These are phyloP conservation scores for Aureoboletus auriporus DNA, from an alignment of 768 basidiomycete species.

Conservation along the genomic window DNA sequence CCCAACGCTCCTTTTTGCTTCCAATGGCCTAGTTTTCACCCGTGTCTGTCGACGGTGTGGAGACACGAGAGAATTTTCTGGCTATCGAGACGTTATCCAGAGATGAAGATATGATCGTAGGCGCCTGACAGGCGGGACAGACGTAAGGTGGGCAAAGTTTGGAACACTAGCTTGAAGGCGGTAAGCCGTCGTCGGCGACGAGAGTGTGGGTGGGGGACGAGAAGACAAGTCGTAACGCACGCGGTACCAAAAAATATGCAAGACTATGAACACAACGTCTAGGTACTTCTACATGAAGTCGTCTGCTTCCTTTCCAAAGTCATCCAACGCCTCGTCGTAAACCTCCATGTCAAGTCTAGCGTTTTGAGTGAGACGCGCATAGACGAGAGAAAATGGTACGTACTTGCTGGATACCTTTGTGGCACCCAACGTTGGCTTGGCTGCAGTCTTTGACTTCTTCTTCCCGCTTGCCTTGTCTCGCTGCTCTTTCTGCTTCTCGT, in stretches of 20 bases:
- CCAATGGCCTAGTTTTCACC: too few species aligned
- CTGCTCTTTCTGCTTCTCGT: slow-evolving; percentile 92
- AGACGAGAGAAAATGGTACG: slow-evolving; percentile 16
- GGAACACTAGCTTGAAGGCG: too few species aligned
- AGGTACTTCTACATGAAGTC: slow-evolving; percentile 82
- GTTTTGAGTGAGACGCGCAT: slow-evolving; percentile 8
- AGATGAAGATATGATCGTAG: too few species aligned
- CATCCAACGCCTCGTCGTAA: slow-evolving; percentile 90
- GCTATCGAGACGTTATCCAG: too few species aligned
- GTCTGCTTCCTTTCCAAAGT: slow-evolving; percentile 68
- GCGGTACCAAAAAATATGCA: slow-evolving; percentile 24
- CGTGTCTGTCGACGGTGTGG: too few species aligned
- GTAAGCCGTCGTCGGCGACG: too few species aligned
- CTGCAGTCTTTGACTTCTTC: slow-evolving; percentile 73
- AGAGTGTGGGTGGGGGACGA: too few species aligned
- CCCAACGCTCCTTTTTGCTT: too few species aligned
- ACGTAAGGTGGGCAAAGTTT: too few species aligned
- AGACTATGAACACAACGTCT: slow-evolving; percentile 37
- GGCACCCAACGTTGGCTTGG: slow-evolving; percentile 75
- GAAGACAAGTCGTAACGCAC: too few species aligned
- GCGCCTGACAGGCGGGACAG: too few species aligned
- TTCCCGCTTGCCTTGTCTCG: slow-evolving; percentile 84
- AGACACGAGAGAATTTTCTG: too few species aligned
- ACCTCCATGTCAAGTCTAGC: slow-evolving; percentile 68
- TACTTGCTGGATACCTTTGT: slow-evolving; percentile 65